These are phyloP conservation scores for Claviceps spartinae DNA, from an alignment of 2,329 filamentous ascomycete genomes.

Conservation along the genomic window DNA sequence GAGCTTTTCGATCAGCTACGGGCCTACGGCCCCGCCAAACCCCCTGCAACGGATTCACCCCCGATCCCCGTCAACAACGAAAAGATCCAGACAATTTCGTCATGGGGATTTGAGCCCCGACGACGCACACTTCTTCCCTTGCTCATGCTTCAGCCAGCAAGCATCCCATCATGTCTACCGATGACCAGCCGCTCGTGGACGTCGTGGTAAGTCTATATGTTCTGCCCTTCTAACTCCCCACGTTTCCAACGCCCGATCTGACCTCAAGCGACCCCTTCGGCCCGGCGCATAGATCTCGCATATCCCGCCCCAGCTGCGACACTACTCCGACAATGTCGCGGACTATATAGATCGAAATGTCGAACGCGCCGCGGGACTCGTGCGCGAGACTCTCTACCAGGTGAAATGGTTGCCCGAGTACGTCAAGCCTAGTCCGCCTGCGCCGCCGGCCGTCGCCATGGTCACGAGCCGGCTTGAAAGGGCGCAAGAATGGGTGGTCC, in stretches of 20 bases:
- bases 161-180: slow-evolving; percentile 51
- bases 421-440: slow-evolving; percentile 45
- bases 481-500: slow-evolving; percentile 55
- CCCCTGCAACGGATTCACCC: neutral
- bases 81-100: slow-evolving; percentile 3
- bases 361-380: slow-evolving; percentile 55
- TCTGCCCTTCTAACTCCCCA: neutral
- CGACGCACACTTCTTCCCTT: neutral
- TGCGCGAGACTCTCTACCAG: slow-evolving; percentile 56
- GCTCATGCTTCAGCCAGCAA: slow-evolving; percentile 4
- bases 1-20: too few species aligned
- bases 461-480: slow-evolving; percentile 32
- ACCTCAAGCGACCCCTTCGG: neutral
- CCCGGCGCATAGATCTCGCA: slow-evolving; percentile 31
- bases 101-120: slow-evolving; percentile 2
- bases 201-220: slow-evolving; percentile 39
- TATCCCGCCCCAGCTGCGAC: slow-evolving; percentile 49
- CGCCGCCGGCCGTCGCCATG: slow-evolving; percentile 17
- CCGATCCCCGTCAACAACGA: slow-evolving; percentile 1
- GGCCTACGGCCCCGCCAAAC: neutral
- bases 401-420: slow-evolving; percentile 61
- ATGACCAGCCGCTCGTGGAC: slow-evolving; percentile 68
- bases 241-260: neutral
- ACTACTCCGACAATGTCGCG: slow-evolving; percentile 59
- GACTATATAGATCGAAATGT: slow-evolving; percentile 71